Evolutionary conservation across 371 early-diverging fungal genomes (phyloP), one percentile per base, ranked within the genome.

Genomic region (Mortierella sp.): DNA sequence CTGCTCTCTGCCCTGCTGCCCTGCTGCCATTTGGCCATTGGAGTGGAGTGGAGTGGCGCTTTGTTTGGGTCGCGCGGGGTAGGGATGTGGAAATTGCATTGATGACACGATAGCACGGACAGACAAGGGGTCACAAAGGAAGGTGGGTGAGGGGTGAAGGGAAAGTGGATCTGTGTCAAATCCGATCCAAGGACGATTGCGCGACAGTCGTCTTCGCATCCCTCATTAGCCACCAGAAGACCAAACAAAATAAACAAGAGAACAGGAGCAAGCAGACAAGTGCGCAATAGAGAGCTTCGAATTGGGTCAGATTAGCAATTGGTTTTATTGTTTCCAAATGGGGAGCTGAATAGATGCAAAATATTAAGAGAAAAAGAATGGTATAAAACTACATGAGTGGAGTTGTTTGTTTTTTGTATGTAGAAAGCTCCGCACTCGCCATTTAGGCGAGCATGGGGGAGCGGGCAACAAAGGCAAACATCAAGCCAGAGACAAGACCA

Each of bases 401-500:
- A 43, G 43, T 14, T 59, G 37, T 46, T n/a, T 51, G 72, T 6
- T 3, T n/a, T 13, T 46, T 11, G 57, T 59, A 16, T 5, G 0
- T 0, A 5, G 44, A 8, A 21, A 19, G 21, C 19, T 48, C 19
- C 31, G 16, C 28, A 0, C 31, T 16, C 37, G 6, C 19, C 0
- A 24, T 67, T 73, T 81, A 81, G 0, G 46, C 24, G 50, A 87
- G 9, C 76, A 67, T 74, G 69, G 95, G 95, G 9, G 94, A 88
- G 69, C 92, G 87, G 34, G 89, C 81, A 50, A 86, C 90, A 76
- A 96, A 90, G 16, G 96, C 93, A 80, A 93, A 96, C 48, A 95
- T 46, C 43, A 93, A 78, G 54, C 97, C 97, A 48, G 95, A 84
- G 53, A 91, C 75, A 40, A 92, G 76, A 51, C 95, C 97, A 59